Evolutionary conservation across 2,329 filamentous ascomycete species (phyloP).

Genomic region (Fusarium illudens): DNA sequence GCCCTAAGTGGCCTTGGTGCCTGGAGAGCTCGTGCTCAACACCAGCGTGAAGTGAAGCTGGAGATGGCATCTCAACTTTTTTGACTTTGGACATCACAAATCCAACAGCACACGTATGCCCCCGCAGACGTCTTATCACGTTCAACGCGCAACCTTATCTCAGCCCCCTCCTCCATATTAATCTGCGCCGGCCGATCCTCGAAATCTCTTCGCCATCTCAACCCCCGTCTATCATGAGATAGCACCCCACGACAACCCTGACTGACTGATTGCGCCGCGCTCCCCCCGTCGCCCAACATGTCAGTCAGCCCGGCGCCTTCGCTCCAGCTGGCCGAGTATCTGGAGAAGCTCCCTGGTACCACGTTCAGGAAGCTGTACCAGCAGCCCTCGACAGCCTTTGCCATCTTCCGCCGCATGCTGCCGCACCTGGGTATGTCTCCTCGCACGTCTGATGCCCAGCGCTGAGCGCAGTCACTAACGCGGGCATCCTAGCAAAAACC

Average conservation of each 20-base stretch:
- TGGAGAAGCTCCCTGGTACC: constrained; percentile 88
- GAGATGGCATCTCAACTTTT: constrained; percentile 1
- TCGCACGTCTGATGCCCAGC: neutral
- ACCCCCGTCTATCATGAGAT: constrained; percentile 37
- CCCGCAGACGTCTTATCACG: fast-evolving
- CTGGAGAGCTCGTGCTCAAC: constrained; percentile 26
- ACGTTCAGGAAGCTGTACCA: constrained; percentile 93
- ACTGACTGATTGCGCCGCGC: constrained; percentile 41
- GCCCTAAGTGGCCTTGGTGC: constrained; percentile 21
- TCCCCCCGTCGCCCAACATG: constrained; percentile 50
- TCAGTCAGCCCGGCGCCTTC: constrained; percentile 58
- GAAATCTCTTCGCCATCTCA: neutral
- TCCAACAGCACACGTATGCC: neutral
- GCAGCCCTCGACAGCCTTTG: constrained; percentile 93
- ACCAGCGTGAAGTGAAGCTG: constrained; percentile 6
- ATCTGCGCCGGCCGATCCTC: neutral
- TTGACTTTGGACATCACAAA: neutral
- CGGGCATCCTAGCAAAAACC: constrained; percentile 73
- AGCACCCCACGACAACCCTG: constrained; percentile 29
- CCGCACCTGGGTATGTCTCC: constrained; percentile 77
- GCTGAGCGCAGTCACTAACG: constrained; percentile 5
- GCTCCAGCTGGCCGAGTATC: constrained; percentile 81
- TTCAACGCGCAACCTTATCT: neutral
- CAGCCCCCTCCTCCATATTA: no score
- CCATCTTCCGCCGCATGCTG: constrained; percentile 97